phyloP scores from a whole-genome alignment of 1,139 yeast genomes.

The Tardiomyces blankii region DNA sequence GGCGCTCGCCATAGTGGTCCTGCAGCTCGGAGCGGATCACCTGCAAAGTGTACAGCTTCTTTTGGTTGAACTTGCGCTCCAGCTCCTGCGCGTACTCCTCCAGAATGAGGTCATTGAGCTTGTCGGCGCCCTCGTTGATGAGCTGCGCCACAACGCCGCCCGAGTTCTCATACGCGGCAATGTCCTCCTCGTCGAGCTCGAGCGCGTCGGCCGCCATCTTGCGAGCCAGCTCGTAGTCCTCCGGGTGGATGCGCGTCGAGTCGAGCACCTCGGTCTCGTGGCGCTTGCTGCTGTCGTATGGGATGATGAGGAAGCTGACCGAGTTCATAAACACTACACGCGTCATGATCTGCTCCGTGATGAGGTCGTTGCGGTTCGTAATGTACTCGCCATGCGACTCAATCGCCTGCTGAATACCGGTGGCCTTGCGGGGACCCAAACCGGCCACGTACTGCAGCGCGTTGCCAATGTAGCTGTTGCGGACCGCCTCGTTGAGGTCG shows the following conservation, averaged over 20 bases:
- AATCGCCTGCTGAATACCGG: constrained; percentile 74
- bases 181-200: constrained; percentile 90
- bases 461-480: constrained; percentile 61
- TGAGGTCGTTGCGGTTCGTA: constrained; percentile 63
- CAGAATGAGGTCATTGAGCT: constrained; percentile 76
- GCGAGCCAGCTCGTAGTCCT: constrained; percentile 89
- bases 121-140: constrained; percentile 72
- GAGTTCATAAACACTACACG: constrained; percentile 82
- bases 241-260: constrained; percentile 95
- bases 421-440: constrained; percentile 90
- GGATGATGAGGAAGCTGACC: constrained; percentile 79
- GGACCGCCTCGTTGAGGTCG: constrained; percentile 81
- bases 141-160: constrained; percentile 83
- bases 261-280: constrained; percentile 72
- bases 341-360: constrained; percentile 68
- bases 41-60: constrained; percentile 72
- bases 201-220: constrained; percentile 98
- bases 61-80: constrained; percentile 63
- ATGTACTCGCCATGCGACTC: constrained; percentile 62
- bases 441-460: constrained; percentile 76
- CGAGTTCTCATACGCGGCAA: constrained; percentile 60
- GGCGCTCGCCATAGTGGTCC: constrained; percentile 75
- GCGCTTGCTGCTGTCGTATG: constrained; percentile 49
- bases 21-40: constrained; percentile 84
- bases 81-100: constrained; percentile 93